Base-by-base conservation (phyloP, 768 basidiomycete genomes). In the Dioszegia aurantiaca region DNA sequence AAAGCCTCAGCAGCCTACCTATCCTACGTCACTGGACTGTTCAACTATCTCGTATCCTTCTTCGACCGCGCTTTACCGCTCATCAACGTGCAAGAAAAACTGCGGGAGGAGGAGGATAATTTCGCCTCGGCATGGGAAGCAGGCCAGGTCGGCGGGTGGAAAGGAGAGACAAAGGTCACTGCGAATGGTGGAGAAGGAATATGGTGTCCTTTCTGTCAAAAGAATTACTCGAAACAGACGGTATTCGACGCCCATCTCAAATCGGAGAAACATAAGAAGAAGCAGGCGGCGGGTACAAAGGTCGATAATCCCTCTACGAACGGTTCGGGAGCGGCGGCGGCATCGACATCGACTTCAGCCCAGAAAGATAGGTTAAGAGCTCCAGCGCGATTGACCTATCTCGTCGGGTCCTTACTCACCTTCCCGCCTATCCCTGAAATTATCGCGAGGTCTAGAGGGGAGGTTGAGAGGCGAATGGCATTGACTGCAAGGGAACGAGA, bases 201-300 rank as follows among this genome's bases (percentile, higher is more conserved):
- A 47, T 98, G 94, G 94, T 98, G 93, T 80, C 49, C 47, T 5
- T 45, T 39, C 31, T 58, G 47, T 24, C 54, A 97, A 78, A 95
- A 93, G 74, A 80, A 83, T 57, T 98, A 98, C 77, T 84, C 93
- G 12, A 99, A 97, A 77, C 90, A 97, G 77, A 97, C 95, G 0
- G 95, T 99, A 9, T 99, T 92, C 74, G 89, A 95, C 61, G 92
- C 92, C 1, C 95, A 98, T 74, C 77, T 98, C 51, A 90, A 86
- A 1, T 94, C 92, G 21, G 97, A 93, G 80, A 98, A 91, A 75
- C 95, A 99, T 70, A 79, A 89, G 70, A 99, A 97, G 79, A 68
- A 64, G 30, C 70, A 61, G 46, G 53, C 44, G 46, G 64, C 51
- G 21, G 78, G 66, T 69, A 65, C 61, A 77, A 62, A 45, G 63